Percentiles rank a stretch among this genome's conserved stretches.
phyloP scores from a whole-genome alignment of 305 asterid genomes.

The Plantago coronopus region DNA sequence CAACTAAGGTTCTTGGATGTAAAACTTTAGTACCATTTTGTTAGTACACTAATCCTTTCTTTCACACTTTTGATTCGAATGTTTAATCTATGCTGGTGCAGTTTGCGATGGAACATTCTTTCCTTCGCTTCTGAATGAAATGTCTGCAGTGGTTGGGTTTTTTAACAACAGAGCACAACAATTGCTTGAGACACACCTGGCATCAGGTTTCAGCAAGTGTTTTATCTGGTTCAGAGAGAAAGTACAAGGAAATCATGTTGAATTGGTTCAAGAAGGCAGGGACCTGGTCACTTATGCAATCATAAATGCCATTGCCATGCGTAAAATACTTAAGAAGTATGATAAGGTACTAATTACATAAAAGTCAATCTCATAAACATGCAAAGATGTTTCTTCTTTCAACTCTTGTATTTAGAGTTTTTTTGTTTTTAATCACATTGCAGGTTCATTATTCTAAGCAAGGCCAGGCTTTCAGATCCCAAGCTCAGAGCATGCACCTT shows the following conservation, averaged over 20 bases:
- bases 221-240: constrained; percentile 64
- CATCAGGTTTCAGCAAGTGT: constrained; percentile 67
- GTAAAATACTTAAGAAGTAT: constrained; percentile 92
- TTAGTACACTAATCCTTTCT: neutral
- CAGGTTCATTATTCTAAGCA: constrained; percentile 90
- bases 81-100: constrained; percentile 23
- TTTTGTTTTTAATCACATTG: neutral
- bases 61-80: constrained; percentile 18
- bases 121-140: constrained; percentile 76
- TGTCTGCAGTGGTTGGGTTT: constrained; percentile 85
- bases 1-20: neutral
- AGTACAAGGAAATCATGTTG: constrained; percentile 46
- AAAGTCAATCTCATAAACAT: neutral
- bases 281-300: constrained; percentile 78
- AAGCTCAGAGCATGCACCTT: constrained; percentile 69
- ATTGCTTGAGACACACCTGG: constrained; percentile 69
- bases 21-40: neutral
- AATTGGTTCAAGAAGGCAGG: constrained; percentile 68
- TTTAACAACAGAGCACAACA: constrained; percentile 69
- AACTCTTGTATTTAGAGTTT: neutral
- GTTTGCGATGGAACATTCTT: constrained; percentile 94
- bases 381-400: neutral
- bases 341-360: constrained; percentile 55
- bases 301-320: constrained; percentile 82
- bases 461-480: constrained; percentile 91